Base-by-base conservation (phyloP, 805 yeast genomes). In the Saccharomycopsis amapae region DNA sequence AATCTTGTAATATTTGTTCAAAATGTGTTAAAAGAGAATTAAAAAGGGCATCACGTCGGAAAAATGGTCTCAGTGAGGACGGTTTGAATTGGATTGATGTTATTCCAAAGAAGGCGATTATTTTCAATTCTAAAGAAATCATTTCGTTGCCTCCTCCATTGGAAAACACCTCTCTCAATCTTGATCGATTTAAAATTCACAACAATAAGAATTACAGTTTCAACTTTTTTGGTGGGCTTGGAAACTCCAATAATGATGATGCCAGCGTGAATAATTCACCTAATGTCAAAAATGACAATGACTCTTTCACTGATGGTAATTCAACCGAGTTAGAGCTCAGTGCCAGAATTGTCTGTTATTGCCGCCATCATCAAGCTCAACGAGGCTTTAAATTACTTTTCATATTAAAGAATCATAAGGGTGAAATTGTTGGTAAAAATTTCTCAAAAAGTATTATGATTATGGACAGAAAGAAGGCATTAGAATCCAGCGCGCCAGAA, bases 11-110 rank as follows among this genome's bases (percentile, higher is more conserved):
- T 56, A 88, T 87, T 55, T 90, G 98, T 66, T 60, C 79, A 20
- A 78, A 94, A 57, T 90, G 98, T 69, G 79, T 89, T 58, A 83
- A 88, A 62, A 75, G 98, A 58, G 98, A 90, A 60, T 81, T 87
- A 57, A 87, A 93, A 63, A 75, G 98, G 56, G 97, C 97, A 1
- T 81, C 90, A 30, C 77, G 98, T 62, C 78, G 95, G 60, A 90
- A 93, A 64, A 75, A 80, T 3, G 86, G 86, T n/a, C 74, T 78
- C 37, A 73, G 79, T 45, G 83, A 81, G 49, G 90, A 83, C 55
- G 81, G 80, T 45, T 65, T 78, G 41, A 81, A 85, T 67, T 87
- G 97, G 80, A 75, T 83, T 56, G 80, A 84, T 41, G 73, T 73
- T 38, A 73, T 78, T 59, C 76, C 79, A 50, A 82, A 87, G 58